Base-by-base conservation (phyloP, 352 stramenopile genomes). In the Bremia lactucae region DNA sequence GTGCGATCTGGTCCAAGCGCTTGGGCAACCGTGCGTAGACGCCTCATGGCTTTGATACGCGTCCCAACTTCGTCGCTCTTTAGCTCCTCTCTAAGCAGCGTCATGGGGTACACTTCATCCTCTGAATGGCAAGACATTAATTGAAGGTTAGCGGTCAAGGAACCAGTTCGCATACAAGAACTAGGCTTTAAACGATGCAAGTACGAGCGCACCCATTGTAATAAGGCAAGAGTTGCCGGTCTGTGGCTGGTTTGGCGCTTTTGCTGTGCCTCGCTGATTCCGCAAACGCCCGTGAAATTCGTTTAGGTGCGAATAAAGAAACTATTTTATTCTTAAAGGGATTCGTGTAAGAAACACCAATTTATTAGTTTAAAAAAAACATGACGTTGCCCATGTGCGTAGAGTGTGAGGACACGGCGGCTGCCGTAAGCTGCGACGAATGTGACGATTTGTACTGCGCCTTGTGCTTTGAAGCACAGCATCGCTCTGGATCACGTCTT, bases 21-120 rank as follows among this genome's bases (percentile, higher is more conserved):
- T 62, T 92, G 82, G 6, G 83, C 87, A 21, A 97, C 88, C 4
- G 94, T 90, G 24, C 74, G 73, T 28, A 97, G 68, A 24, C 87
- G 83, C 10, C 90, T 85, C 86, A 97, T 97, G 38, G 86, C 84
- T 55, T 96, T 94, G 55, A 97, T 92, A 39, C 88, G 81, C 10
- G 78, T 94, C 65, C 96, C 89, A 22, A 91, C 80, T 52, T 93
- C 88, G 43, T 94, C 83, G 49, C 69, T 87, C 63, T 91, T 87
- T 44, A 97, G 64, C 64, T 97, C 87, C 51, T 89, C 81, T 36
- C 79, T 85, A 34, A 97, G 88, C 25, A 97, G 72, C 51, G 94
- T 80, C 50, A 91, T 80, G 36, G 79, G 79, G 56, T 91, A 75
- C 58, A 87, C 72, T 62, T 90, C 77, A 56, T 90, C 77, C 59